phyloP scores from a whole-genome alignment of 139 green algal genomes.

The Volvox africanus region DNA sequence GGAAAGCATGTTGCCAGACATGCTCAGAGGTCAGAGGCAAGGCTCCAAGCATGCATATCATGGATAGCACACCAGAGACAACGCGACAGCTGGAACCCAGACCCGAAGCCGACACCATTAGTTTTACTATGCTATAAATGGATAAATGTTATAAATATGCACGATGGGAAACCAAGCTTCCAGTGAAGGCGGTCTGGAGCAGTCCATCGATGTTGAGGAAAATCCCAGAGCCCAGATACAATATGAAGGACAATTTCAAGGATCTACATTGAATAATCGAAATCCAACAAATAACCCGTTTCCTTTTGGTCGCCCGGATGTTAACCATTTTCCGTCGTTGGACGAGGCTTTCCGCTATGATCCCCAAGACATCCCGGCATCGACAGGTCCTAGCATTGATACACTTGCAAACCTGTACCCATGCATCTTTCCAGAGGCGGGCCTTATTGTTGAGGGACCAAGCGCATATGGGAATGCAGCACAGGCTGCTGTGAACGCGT shows the following conservation, averaged over 20 bases:
- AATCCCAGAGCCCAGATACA: not conserved
- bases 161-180: conserved; percentile 15
- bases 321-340: not conserved
- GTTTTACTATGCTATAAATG: not conserved
- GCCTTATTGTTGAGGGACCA: not conserved
- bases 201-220: not conserved
- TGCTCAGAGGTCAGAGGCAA: too few species aligned
- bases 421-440: conserved; percentile 1
- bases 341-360: conserved; percentile 7
- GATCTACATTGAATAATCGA: not conserved
- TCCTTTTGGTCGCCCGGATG: not conserved
- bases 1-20: too few species aligned
- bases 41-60: not conserved
- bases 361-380: not conserved
- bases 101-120: not conserved
- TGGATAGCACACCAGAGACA: not conserved
- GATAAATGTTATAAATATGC: not conserved
- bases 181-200: not conserved
- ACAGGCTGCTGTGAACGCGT: not conserved
- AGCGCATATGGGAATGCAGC: not conserved
- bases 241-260: not conserved
- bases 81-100: too few species aligned
- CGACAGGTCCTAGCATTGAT: conserved; percentile 14
- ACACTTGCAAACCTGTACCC: conserved; percentile 3
- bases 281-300: not conserved